Base-by-base conservation (phyloP, 2,329 filamentous ascomycete species). In the Xylaria sp. region DNA sequence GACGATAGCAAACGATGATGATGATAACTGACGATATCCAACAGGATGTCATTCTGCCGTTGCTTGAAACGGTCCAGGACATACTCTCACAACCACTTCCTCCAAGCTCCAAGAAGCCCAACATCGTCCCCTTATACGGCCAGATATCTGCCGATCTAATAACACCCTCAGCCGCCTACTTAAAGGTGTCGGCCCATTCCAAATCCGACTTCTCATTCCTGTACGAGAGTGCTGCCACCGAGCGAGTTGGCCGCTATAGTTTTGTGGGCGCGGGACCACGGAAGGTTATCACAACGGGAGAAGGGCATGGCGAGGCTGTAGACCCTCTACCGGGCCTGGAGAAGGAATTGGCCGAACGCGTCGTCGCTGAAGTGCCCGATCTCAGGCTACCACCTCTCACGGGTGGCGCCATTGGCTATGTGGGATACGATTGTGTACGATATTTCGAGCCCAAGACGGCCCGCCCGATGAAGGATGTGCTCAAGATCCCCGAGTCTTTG, bases 381-480 rank as follows among this genome's bases (percentile, higher is more conserved):
- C 83, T 98, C 76, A 88, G 88, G 75, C 86, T 99, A 44, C 96
- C 96, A 60, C 92, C 93, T 29, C 84, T 99, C 82, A 93, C 93
- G 0, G 96, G 94, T 48, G 96, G 96, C 59, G 96, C 94, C 13
- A 93, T 99, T 76, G 96, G 96, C 68, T 99, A 98, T 80, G 93
- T 98, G 5, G 94, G 94, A 62, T 99, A 99, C 78, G 96, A 99
- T 79, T 99, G 96, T 80, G 93, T 99, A 76, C 91, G 91, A 78
- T 98, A 98, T 82, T 99, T 99, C 75, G 96, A 99, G 85, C 96
- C 96, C 70, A 97, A 94, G 86, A 98, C 96, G n/a, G 91, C 90
- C 29, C 88, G 94, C 59, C 89, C 93, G 2, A 89, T 98, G 85
- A 91, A 96, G 81, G 96, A 99, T 81, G 87, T 97, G 35, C 86